Evolutionary conservation across 495 filamentous ascomycete genomes (phyloP).

Genomic region (Entonaema liquescens): DNA sequence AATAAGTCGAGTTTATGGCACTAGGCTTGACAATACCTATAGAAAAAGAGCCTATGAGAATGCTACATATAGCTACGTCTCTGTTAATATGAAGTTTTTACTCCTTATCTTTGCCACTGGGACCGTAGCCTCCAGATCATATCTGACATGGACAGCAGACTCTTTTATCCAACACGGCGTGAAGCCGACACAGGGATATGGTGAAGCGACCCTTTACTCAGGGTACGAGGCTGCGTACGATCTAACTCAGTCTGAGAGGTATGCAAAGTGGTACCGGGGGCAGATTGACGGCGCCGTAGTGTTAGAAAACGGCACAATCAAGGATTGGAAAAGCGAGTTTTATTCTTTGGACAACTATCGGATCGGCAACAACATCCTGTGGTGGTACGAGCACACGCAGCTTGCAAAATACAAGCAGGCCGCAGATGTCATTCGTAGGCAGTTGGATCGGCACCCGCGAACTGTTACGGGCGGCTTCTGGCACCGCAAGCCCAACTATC

Average conservation of each 20-base stretch:
- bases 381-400: slow-evolving; percentile 51
- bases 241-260: slow-evolving; percentile 45
- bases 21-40: background rate
- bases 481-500: slow-evolving; percentile 59
- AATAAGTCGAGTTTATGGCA: no score
- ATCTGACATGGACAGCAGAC: slow-evolving; percentile 57
- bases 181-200: slow-evolving; percentile 46
- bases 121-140: slow-evolving; percentile 37
- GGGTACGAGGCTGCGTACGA: slow-evolving; percentile 51
- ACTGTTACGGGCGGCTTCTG: slow-evolving; percentile 63
- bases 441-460: slow-evolving; percentile 57
- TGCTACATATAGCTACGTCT: background rate
- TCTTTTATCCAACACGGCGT: slow-evolving; percentile 59
- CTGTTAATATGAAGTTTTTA: slow-evolving; percentile 17
- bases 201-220: slow-evolving; percentile 51
- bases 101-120: slow-evolving; percentile 27
- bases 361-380: slow-evolving; percentile 58
- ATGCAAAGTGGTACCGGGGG: slow-evolving; percentile 44
- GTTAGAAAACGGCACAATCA: slow-evolving; percentile 49
- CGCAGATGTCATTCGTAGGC: slow-evolving; percentile 55
- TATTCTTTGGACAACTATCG: slow-evolving; percentile 62
- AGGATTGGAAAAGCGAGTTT: slow-evolving; percentile 50
- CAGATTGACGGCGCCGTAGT: slow-evolving; percentile 54
- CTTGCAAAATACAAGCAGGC: slow-evolving; percentile 51
- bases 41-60: background rate